These are phyloP conservation scores for Copromyces sp. DNA, from an alignment of 495 filamentous ascomycete species.

Conservation along the genomic window DNA sequence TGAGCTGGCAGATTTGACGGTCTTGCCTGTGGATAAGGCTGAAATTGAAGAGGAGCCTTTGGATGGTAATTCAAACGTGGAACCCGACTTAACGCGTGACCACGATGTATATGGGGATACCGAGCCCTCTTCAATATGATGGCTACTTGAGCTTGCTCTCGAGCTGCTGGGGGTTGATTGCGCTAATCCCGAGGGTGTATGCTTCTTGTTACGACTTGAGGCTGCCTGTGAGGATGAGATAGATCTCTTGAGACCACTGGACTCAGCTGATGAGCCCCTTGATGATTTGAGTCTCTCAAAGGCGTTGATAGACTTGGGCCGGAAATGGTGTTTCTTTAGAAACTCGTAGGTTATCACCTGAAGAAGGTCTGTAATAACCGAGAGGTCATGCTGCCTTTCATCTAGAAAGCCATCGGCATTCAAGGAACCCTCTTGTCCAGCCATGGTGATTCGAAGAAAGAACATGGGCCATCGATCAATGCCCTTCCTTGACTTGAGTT, in stretches of 20 bases:
- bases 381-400: conserved; percentile 26
- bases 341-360: conserved; percentile 56
- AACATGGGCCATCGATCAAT: conserved; percentile 90
- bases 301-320: conserved; percentile 31
- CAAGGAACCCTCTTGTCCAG: conserved; percentile 2
- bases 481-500: conserved; percentile 52
- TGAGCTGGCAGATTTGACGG: background rate
- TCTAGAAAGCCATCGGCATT: conserved; percentile 27
- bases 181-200: background rate
- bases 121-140: background rate
- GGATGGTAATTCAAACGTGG: background rate
- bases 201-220: background rate
- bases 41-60: conserved; percentile 1
- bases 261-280: background rate
- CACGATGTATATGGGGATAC: conserved; percentile 48
- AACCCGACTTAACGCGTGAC: conserved; percentile 57
- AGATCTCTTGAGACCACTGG: background rate
- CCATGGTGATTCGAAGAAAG: conserved; percentile 57
- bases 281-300: conserved; percentile 10
- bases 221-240: background rate
- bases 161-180: background rate
- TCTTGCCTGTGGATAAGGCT: background rate
- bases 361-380: conserved; percentile 47
- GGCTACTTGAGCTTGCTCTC: background rate
- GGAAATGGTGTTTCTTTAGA: conserved; percentile 55